phyloP scores from a whole-genome alignment of 306 rosid genomes.

The Canavalia gladiata region DNA sequence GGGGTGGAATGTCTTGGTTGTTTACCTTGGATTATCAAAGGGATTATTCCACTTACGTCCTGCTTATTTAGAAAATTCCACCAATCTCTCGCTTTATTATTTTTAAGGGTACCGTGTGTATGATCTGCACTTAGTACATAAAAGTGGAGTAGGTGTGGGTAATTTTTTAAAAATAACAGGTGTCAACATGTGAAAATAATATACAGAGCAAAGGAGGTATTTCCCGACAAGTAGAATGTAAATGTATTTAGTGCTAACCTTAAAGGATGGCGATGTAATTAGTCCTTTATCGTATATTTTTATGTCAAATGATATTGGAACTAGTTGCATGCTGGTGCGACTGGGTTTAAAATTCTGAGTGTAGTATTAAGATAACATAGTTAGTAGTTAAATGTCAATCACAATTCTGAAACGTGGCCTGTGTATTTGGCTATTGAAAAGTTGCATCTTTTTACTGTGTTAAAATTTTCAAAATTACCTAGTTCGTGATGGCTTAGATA shows the following conservation, averaged over 20 bases:
- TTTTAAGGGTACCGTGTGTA: neutral
- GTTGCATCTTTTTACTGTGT: neutral
- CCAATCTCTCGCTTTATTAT: neutral
- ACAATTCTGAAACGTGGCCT: neutral
- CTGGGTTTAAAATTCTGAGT: neutral
- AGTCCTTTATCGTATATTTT: neutral
- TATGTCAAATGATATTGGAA: neutral
- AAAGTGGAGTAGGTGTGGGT: neutral
- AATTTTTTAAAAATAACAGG: neutral
- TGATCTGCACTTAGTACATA: neutral
- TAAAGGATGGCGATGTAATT: neutral
- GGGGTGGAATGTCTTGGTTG: neutral
- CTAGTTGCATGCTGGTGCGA: slow-evolving; percentile 1
- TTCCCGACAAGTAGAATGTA: neutral
- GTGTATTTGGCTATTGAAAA: neutral
- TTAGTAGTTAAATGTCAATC: neutral
- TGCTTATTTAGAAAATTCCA: neutral
- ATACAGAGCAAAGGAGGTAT: neutral
- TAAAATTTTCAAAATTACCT: neutral
- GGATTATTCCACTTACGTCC: neutral
- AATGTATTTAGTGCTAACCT: neutral
- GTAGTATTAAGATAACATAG: neutral
- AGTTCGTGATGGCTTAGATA: neutral
- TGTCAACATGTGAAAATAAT: neutral
- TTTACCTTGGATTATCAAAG: neutral